Evolutionary conservation across 192 early-diverging fungal genomes (phyloP), one percentile per base, ranked within the genome.

Genomic region (Spizellomyces punctatus): DNA sequence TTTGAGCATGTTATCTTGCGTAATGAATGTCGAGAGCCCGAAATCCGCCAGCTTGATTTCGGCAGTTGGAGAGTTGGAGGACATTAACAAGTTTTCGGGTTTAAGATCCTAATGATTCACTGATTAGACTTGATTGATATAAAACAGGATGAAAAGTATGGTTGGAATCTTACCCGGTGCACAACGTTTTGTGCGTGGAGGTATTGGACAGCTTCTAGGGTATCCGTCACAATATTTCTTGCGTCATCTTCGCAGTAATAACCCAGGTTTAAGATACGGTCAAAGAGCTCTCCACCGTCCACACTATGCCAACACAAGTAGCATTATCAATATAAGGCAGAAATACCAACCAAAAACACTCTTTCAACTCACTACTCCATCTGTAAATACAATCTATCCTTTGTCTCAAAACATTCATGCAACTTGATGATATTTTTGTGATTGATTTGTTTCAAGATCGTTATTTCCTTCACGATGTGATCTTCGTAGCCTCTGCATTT

Each of bases 381-480:
- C 63, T 74, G 66, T 66, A 77, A 36, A 21, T 77, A 77, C 41
- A 78, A 74, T 17, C 63, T 69, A 45, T 74, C 67, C 44, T 50
- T 52, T 0, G 73, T 78, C 56, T 75, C 76, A 59, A 61, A 76
- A 72, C 64, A 69, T 10, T 77, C 76, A 49, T 75, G 74, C 55
- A 77, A 46, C 17, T 52, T 58, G 36, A 77, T 54, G 67, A 76
- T 76, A 60, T 77, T 77, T 77, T 75, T 79, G 67, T 92, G 91
- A 44, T 82, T 67, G 63, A 90, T 82, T 12, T 72, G 76, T 27
- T 83, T 84, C 72, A 92, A 58, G 54, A 92, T 82, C 22, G 72
- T 82, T 54, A 89, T 88, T 66, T 92, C 91, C 74, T 89, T 85
- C 41, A 88, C 85, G 16, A 89, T 89, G 43, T 82, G 83, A 47